These are phyloP conservation scores for Chenopodium quinoa DNA, from an alignment of 148 eudicot genomes.

Conservation along the genomic window DNA sequence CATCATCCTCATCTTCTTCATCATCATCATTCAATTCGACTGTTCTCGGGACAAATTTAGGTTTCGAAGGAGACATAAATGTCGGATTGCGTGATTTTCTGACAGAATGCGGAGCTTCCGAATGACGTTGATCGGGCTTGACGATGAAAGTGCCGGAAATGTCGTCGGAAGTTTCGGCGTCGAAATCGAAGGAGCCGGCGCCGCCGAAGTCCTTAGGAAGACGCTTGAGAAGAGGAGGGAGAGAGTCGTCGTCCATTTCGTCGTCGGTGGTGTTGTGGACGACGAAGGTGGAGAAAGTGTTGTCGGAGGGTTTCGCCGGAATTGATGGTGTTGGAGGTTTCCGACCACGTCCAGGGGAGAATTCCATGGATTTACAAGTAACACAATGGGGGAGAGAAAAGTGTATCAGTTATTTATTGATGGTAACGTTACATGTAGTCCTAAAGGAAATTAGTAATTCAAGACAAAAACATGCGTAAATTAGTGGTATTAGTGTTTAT, in stretches of 20 bases:
- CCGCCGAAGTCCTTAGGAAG: conserved; percentile 92
- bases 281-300: conserved; percentile 54
- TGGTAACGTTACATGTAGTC: too few relatives aligned
- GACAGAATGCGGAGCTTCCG: conserved; percentile 9
- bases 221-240: conserved; percentile 86
- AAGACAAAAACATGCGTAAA: too few relatives aligned
- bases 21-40: conserved; percentile 7
- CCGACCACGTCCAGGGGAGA: conserved; percentile 53
- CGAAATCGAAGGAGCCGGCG: conserved; percentile 43
- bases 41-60: not conserved
- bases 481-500: too few relatives aligned
- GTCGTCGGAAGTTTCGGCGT: conserved; percentile 36
- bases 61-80: not conserved
- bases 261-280: conserved; percentile 41
- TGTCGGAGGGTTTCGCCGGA: conserved; percentile 40
- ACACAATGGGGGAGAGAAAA: not conserved
- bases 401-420: too few relatives aligned
- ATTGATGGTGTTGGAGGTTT: conserved; percentile 26
- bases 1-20: conserved; percentile 36
- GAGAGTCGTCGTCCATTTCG: conserved; percentile 55
- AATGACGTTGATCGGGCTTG: conserved; percentile 30
- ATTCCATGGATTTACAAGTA: conserved; percentile 35
- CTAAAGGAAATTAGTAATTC: too few relatives aligned
- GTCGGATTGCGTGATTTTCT: conserved; percentile 35
- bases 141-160: conserved; percentile 71